Evolutionary conservation across 208 protist species (phyloP).

Genomic region (Herpetomonas samuelpessoai): DNA sequence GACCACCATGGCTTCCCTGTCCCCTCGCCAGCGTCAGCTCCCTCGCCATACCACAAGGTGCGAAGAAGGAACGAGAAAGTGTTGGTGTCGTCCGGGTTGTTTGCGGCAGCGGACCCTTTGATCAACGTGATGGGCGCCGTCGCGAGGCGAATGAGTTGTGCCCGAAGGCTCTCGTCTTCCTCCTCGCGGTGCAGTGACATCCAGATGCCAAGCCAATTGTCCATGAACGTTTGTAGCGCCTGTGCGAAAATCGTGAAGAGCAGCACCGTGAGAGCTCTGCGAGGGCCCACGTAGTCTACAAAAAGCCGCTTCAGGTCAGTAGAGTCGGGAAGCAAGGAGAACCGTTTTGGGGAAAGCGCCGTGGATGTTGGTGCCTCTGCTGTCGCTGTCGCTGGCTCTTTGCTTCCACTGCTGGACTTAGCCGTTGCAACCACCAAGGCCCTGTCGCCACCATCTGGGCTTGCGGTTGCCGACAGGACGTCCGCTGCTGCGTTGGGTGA

Average conservation of each 20-base stretch:
- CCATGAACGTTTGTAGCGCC: conserved; percentile 50
- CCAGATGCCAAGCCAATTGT: conserved; percentile 81
- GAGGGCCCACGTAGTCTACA: conserved; percentile 34
- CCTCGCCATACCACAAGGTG: background rate
- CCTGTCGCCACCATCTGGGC: background rate
- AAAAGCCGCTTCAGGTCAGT: conserved; percentile 44
- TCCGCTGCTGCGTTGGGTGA: background rate
- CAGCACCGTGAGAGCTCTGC: conserved; percentile 27
- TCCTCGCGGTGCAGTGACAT: conserved; percentile 47
- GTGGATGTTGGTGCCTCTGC: background rate
- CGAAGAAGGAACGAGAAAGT: background rate
- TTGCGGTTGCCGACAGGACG: background rate
- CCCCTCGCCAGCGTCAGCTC: background rate
- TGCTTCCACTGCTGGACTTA: background rate
- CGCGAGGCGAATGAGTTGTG: background rate
- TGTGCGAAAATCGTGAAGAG: conserved; percentile 42
- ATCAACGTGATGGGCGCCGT: conserved; percentile 4
- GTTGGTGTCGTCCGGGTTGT: background rate
- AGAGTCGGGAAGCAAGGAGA: conserved; percentile 27
- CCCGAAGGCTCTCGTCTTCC: conserved; percentile 13
- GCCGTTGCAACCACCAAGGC: background rate
- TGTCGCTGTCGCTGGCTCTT: background rate
- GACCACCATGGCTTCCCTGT: background rate
- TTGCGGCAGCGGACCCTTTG: background rate
- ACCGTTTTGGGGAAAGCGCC: conserved; percentile 11